phyloP scores from a whole-genome alignment of 2,329 filamentous ascomycete genomes.

The Chrysoporthe cubensis region DNA sequence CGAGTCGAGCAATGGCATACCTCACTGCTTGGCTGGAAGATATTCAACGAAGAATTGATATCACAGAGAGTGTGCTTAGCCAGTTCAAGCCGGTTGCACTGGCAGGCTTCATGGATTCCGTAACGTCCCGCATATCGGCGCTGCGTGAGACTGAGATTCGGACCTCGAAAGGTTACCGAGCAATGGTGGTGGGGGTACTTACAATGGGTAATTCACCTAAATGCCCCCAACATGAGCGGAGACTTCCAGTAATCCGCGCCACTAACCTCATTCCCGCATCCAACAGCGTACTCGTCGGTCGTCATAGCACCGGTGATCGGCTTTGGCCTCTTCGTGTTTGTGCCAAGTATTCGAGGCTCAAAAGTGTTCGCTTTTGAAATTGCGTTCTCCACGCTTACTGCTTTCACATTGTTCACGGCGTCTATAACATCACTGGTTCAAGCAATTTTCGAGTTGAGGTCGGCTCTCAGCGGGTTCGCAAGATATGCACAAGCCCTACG shows the following conservation, averaged over 20 bases:
- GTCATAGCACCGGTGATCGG: not conserved
- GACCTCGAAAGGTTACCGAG: not conserved
- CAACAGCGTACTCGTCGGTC: not conserved
- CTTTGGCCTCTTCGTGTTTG: not conserved
- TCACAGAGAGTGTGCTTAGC: not conserved
- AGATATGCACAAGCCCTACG: not conserved
- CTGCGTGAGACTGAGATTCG: not conserved
- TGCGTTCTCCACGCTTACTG: not conserved
- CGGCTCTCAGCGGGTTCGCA: not conserved
- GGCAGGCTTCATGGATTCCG: not conserved
- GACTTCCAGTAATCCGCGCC: too few species aligned
- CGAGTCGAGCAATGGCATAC: not conserved
- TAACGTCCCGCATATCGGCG: not conserved
- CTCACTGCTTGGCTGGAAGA: not conserved
- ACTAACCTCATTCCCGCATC: not conserved
- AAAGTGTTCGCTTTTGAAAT: not conserved
- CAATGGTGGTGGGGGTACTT: not conserved
- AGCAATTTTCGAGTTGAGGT: not conserved
- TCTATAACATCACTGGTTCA: not conserved
- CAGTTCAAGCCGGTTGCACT: not conserved
- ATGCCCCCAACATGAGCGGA: not conserved
- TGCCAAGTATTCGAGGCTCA: not conserved
- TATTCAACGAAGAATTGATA: not conserved
- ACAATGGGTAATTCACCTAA: not conserved
- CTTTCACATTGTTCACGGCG: not conserved